phyloP scores from a whole-genome alignment of 129 eudicot genomes.

The Flaveria brownii region DNA sequence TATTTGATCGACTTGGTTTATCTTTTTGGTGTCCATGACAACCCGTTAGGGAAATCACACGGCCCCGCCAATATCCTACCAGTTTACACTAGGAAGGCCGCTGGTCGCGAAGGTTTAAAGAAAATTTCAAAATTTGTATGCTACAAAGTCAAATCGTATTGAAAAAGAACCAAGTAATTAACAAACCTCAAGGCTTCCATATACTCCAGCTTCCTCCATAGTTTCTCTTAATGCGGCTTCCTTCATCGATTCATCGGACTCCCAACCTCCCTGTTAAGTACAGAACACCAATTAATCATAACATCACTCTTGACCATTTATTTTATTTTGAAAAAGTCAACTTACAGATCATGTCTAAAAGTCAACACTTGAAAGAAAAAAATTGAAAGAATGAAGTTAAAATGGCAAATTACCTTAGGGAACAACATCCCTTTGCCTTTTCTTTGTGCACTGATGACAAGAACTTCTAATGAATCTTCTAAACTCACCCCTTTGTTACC shows the following conservation, averaged over 20 bases:
- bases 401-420: conserved; percentile 61
- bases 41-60: not conserved
- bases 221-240: conserved; percentile 80
- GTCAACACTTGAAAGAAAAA: not conserved
- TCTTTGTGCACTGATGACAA: conserved; percentile 71
- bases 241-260: conserved; percentile 55
- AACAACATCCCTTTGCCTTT: conserved; percentile 89
- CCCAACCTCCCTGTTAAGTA: conserved; percentile 78
- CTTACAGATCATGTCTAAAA: not conserved
- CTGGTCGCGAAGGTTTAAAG: not conserved
- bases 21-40: not conserved
- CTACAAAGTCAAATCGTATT: not conserved
- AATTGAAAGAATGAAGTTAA: conserved; percentile 1
- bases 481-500: conserved; percentile 39
- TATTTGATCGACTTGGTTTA: conserved; percentile 16
- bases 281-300: not conserved
- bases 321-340: conserved; percentile 27
- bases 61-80: not conserved
- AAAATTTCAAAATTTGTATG: not conserved
- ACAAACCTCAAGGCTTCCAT: conserved; percentile 72
- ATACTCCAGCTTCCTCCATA: conserved; percentile 84
- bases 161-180: not conserved
- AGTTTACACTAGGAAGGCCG: not conserved
- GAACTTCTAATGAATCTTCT: conserved; percentile 68
- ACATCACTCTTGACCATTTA: not conserved